Evolutionary conservation across 164 flowering plant species (phyloP).

Genomic region (Platanus orientalis): DNA sequence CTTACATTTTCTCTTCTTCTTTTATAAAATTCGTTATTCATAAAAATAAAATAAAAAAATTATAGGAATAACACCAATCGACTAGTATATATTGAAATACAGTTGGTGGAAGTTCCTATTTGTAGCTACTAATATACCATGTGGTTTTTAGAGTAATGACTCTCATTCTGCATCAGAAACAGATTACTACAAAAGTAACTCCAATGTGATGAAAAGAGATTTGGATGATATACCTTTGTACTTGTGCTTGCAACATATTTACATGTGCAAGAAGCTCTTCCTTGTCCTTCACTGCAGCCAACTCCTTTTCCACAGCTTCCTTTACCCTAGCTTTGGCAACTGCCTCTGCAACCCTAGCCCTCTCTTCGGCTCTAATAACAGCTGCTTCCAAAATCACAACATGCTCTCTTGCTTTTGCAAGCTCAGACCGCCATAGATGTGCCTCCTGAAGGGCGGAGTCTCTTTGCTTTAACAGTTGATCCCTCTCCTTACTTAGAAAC

Average conservation of each 20-base stretch:
- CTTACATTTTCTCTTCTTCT: too few relatives aligned
- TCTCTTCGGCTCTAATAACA: conserved; percentile 90
- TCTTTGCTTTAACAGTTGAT: conserved; percentile 69
- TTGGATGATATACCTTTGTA: conserved; percentile 57
- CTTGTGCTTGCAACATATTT: conserved; percentile 60
- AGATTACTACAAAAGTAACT: not conserved
- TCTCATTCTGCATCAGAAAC: too few relatives aligned
- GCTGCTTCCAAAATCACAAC: conserved; percentile 85
- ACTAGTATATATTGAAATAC: too few relatives aligned
- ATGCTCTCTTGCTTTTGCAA: conserved; percentile 92
- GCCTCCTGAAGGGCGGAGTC: conserved; percentile 83
- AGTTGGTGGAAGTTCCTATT: too few relatives aligned
- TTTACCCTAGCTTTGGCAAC: conserved; percentile 68
- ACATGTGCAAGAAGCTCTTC: conserved; percentile 73
- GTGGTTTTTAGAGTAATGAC: too few relatives aligned
- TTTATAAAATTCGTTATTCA: too few relatives aligned
- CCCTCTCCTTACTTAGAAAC: conserved; percentile 58
- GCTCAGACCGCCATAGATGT: conserved; percentile 94
- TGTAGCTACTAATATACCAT: too few relatives aligned
- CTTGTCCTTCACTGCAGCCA: conserved; percentile 61
- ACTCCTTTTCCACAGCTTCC: conserved; percentile 65
- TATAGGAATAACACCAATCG: too few relatives aligned
- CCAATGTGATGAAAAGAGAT: not conserved
- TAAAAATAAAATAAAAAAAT: too few relatives aligned
- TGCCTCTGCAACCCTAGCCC: conserved; percentile 69